Evolutionary conservation across 768 basidiomycete genomes (phyloP), one percentile per base, ranked within the genome.

Genomic region (Psilocybe sp.): DNA sequence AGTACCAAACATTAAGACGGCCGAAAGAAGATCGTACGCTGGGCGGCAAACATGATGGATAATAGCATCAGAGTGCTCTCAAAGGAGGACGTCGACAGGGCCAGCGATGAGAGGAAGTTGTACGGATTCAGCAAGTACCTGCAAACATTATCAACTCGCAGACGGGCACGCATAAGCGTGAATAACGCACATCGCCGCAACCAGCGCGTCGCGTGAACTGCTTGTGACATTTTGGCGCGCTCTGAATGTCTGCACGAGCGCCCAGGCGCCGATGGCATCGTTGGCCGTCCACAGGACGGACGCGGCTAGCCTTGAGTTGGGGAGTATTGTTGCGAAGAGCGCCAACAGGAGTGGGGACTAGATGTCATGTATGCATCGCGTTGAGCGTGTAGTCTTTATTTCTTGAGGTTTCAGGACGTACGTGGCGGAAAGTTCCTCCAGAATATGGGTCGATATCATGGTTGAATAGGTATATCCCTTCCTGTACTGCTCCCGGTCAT

Each of bases 91-190:
- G 91, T 91, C 0, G 95, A 95, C 10, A 84, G 71, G 0, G 92
- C 89, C 6, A 96, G 72, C 28, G 83, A 85, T 0, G 94, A 82
- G 1, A 93, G 72, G 49, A 96, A 65, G 7, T 89, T 68, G 64
- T 97, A 97, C 2, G 97, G 97, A 58, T 98, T 97, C 44, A 96
- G 66, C 15, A 97, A 79, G 67, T 87, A 95, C 40, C 93, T 97
- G 58, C 2, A 50, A 13, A 19, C 13, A 39, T 44, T 36, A 47
- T 63, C 50, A 44, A 52, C 10, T 37, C 13, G 19, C 47, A 15
- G 8, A 12, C 37, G 12, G 34, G n/a, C 6, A 7, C 28, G 15
- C 33, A 41, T 14, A 15, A 14, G n/a, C 40, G 23, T 13, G 3
- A 18, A 13, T 5, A n/a, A 74, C 87, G 55, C 60, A 93, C 91